Evolutionary conservation across 176 grass and related monocot species (phyloP).

Genomic region (Rhynchospora breviuscula): DNA sequence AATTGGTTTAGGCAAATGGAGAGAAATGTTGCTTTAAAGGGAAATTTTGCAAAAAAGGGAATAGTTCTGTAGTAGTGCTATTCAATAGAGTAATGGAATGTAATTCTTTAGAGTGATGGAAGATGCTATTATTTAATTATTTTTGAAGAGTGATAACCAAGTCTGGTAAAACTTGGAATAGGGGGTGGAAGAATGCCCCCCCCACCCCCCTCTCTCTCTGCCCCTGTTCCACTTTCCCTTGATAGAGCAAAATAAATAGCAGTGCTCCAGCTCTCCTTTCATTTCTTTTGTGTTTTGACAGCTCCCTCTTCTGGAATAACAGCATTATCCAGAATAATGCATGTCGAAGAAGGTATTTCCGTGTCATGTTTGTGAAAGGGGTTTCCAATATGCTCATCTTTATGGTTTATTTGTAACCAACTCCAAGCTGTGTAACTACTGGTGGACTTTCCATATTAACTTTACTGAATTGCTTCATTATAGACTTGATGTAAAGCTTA

Average conservation of each 20-base stretch:
- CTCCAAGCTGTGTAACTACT: background rate
- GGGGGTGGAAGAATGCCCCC: background rate
- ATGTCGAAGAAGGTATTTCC: no score
- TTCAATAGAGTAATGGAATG: background rate
- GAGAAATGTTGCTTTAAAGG: constrained; percentile 4
- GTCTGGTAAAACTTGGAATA: background rate
- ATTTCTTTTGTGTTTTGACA: background rate
- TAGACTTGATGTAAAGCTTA: background rate
- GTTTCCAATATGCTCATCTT: background rate
- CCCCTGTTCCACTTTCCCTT: background rate
- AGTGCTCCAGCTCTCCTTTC: background rate
- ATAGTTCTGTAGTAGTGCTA: constrained; percentile 18
- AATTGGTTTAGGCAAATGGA: background rate
- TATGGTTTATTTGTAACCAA: constrained; percentile 6
- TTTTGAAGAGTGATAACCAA: background rate
- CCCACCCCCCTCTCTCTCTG: no score
- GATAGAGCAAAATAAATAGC: background rate
- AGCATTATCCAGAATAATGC: background rate
- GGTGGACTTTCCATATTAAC: background rate
- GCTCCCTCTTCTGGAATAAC: background rate
- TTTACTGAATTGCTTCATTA: background rate
- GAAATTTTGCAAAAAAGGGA: background rate
- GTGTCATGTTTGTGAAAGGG: background rate
- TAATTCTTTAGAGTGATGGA: constrained; percentile 2
- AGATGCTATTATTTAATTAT: background rate